phyloP scores from a whole-genome alignment of 1,284 basidiomycete genomes.

The Volvariella volvacea region DNA sequence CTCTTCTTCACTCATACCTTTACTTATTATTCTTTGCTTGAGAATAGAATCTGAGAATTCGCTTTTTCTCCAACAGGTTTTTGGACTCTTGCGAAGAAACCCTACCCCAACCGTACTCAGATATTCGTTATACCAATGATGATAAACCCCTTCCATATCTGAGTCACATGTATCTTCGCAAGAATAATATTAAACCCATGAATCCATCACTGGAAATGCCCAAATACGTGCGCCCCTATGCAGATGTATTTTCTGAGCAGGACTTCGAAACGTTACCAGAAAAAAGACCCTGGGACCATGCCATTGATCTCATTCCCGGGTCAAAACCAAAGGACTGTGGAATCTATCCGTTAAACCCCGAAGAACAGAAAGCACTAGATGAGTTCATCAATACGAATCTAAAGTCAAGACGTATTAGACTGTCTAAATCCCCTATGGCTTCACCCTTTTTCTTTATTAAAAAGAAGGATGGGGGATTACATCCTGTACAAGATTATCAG shows the following conservation, averaged over 20 bases:
- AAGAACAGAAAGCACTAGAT: constrained; percentile 20
- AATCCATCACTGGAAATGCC: too few species aligned
- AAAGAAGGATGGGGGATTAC: constrained; percentile 32
- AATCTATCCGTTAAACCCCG: constrained; percentile 17
- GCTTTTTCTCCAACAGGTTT: too few species aligned
- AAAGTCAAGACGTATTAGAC: constrained; percentile 18
- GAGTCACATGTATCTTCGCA: too few species aligned
- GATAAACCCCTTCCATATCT: too few species aligned
- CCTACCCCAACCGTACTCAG: too few species aligned
- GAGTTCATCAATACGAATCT: constrained; percentile 27
- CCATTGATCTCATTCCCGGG: background rate
- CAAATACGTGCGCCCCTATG: background rate
- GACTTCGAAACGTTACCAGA: background rate
- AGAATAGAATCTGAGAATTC: too few species aligned
- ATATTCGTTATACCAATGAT: too few species aligned
- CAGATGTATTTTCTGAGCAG: constrained; percentile 1
- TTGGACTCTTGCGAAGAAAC: too few species aligned
- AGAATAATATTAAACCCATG: too few species aligned
- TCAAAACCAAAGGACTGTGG: background rate
- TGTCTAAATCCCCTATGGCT: constrained; percentile 25
- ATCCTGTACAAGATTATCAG: constrained; percentile 28
- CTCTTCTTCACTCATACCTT: too few species aligned
- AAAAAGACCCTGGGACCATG: constrained; percentile 2
- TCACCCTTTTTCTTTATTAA: constrained; percentile 34
- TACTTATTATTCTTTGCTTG: too few species aligned